A percentile compares a stretch with the other conserved stretches of the same genome.
Conservation (phyloP, 2,329 filamentous ascomycete species). For the Aspergillus sp. region DNA sequence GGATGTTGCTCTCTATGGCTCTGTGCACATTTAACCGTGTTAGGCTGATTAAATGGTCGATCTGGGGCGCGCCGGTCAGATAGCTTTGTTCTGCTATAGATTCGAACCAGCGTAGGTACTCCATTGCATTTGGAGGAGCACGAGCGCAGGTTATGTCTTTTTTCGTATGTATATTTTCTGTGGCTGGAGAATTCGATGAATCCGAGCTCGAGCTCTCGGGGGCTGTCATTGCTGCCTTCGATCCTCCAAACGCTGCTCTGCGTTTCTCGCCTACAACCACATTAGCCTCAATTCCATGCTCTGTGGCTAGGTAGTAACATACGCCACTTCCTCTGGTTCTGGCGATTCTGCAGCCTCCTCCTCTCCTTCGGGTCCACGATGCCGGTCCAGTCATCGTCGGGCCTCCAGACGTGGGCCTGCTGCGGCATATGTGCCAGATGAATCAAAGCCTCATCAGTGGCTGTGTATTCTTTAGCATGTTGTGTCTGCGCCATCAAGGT, state of each 20-base stretch:
- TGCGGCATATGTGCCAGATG: constrained; percentile 15
- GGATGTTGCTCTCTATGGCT: constrained; percentile 30
- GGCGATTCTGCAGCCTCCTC: constrained; percentile 28
- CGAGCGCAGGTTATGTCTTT: not conserved
- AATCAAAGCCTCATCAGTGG: not conserved
- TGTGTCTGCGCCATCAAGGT: no score
- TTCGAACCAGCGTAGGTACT: constrained; percentile 8
- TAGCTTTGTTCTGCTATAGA: not conserved
- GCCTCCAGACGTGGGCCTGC: constrained; percentile 8
- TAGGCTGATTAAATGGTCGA: constrained; percentile 30
- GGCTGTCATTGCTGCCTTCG: no score
- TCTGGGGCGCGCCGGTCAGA: not conserved
- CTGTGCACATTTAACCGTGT: constrained; percentile 38
- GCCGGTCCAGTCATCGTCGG: constrained; percentile 28
- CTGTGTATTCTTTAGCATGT: no score
- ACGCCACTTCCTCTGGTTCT: constrained; percentile 27
- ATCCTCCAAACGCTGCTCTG: not conserved
- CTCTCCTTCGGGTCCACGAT: constrained; percentile 22
- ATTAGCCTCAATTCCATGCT: not conserved
- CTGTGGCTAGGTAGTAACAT: not conserved
- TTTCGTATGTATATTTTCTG: not conserved
- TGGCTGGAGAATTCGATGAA: no score
- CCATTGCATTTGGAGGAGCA: constrained; percentile 1
- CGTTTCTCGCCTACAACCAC: not conserved
- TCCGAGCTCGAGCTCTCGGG: no score